phyloP scores from a whole-genome alignment of 805 yeast genomes.

The Yamadazyma phyllophila region DNA sequence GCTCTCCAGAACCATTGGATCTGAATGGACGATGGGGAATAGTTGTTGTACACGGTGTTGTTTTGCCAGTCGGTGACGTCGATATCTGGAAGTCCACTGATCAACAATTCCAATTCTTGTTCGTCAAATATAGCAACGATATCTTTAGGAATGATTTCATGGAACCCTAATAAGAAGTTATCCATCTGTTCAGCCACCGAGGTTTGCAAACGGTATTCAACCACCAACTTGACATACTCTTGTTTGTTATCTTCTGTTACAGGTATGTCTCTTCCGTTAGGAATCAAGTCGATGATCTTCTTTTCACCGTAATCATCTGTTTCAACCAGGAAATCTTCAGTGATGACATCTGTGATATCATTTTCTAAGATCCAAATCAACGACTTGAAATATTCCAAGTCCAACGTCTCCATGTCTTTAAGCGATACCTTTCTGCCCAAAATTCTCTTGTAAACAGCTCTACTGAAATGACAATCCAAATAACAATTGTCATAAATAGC shows the following conservation, averaged over 20 bases:
- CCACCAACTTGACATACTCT: conserved; percentile 82
- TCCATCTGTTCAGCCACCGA: conserved; percentile 88
- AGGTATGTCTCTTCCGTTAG: conserved; percentile 75
- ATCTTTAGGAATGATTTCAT: conserved; percentile 83
- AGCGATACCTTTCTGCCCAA: conserved; percentile 77
- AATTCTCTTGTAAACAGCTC: conserved; percentile 90
- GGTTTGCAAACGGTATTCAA: conserved; percentile 78
- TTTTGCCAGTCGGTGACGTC: conserved; percentile 95
- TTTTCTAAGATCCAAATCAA: conserved; percentile 94
- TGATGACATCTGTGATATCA: conserved; percentile 92
- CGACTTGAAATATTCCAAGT: conserved; percentile 88
- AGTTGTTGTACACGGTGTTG: conserved; percentile 78
- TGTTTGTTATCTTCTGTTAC: conserved; percentile 90
- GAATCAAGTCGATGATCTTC: conserved; percentile 75
- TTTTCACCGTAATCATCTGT: conserved; percentile 92
- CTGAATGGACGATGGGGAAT: conserved; percentile 78
- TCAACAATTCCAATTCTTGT: conserved; percentile 87
- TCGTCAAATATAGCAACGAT: conserved; percentile 87
- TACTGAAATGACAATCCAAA: conserved; percentile 90
- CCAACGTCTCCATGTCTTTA: conserved; percentile 92
- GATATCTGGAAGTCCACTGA: conserved; percentile 94
- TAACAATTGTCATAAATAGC: conserved; percentile 85
- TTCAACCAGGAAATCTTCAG: conserved; percentile 91
- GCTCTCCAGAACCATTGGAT: conserved; percentile 98
- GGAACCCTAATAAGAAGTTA: conserved; percentile 81